Evolutionary conservation across 345 rosid genomes (phyloP).

Genomic region (Bruguiera gymnorhiza): DNA sequence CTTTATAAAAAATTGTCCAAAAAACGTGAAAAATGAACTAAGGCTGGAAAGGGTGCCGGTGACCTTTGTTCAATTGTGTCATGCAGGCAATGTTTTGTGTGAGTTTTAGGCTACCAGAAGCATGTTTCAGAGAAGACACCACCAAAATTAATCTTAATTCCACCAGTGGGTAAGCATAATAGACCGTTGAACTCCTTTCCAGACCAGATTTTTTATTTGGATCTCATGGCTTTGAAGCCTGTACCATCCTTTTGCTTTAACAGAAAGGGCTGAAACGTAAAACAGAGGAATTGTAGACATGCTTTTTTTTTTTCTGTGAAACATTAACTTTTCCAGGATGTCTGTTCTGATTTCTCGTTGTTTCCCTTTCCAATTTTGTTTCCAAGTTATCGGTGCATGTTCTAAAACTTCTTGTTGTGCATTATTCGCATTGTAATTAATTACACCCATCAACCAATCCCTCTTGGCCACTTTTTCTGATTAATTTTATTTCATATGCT

Average conservation of each 20-base stretch:
- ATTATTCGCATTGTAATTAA: too few species aligned
- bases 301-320: too few species aligned
- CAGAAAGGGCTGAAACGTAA: neutral
- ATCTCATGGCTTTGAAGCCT: neutral
- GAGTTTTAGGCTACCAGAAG: conserved; percentile 85
- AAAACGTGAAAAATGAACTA: too few species aligned
- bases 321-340: too few species aligned
- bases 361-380: too few species aligned
- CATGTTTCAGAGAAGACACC: conserved; percentile 50
- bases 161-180: conserved; percentile 4
- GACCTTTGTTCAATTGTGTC: neutral
- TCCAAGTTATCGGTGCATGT: too few species aligned
- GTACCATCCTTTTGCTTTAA: neutral
- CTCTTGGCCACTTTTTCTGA: too few species aligned
- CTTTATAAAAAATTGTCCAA: neutral
- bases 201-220: neutral
- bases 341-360: too few species aligned
- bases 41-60: neutral
- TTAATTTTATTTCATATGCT: too few species aligned
- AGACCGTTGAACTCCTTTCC: neutral
- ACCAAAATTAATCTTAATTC: neutral
- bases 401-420: too few species aligned
- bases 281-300: too few species aligned
- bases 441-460: too few species aligned
- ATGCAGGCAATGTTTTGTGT: conserved; percentile 95